phyloP scores from a whole-genome alignment of 2,329 filamentous ascomycete genomes.

The Teratosphaeria viscida region DNA sequence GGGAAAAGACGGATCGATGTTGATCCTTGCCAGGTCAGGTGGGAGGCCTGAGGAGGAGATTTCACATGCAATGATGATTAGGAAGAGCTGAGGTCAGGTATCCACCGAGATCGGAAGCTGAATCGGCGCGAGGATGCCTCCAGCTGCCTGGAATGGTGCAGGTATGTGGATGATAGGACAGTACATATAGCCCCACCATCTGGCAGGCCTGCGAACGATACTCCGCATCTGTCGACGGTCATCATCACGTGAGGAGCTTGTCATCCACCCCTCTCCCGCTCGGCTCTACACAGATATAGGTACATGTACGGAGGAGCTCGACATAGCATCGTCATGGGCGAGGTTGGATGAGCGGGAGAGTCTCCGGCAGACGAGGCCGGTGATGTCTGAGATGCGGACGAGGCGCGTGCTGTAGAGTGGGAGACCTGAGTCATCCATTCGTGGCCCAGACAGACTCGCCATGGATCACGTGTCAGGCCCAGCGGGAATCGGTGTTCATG shows the following conservation, averaged over 20 bases:
- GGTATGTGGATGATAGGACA: no score
- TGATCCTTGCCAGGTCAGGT: no score
- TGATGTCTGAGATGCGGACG: background rate
- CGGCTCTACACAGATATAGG: background rate
- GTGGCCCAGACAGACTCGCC: no score
- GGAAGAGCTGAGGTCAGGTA: background rate
- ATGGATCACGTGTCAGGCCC: slow-evolving; percentile 9
- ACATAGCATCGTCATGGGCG: background rate
- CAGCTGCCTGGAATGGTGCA: no score
- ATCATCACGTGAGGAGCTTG: background rate
- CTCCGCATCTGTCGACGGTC: background rate
- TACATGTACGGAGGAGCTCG: background rate
- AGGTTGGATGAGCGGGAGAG: background rate
- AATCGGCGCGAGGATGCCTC: background rate
- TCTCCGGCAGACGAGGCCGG: background rate
- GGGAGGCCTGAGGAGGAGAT: background rate
- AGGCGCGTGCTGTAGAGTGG: background rate
- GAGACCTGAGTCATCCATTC: no score
- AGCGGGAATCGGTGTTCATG: slow-evolving; percentile 54
- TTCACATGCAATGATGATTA: background rate
- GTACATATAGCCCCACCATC: no score
- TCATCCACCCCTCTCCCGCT: background rate
- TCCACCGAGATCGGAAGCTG: background rate
- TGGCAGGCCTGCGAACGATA: no score
- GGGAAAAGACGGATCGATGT: no score